phyloP scores from a whole-genome alignment of 1,284 basidiomycete genomes.

The Ceratobasidium sp. region DNA sequence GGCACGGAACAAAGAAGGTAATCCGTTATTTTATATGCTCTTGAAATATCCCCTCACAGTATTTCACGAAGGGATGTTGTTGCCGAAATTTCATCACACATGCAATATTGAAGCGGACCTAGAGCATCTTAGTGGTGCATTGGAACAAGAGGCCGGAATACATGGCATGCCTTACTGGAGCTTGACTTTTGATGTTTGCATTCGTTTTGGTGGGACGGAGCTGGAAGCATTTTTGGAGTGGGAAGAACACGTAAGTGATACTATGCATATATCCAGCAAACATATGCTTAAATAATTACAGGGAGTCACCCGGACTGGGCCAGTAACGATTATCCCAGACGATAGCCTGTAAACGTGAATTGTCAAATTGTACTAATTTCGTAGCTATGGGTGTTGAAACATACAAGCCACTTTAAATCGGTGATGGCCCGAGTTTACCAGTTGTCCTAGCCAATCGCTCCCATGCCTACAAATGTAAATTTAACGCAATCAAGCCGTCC shows the following conservation, averaged over 20 bases:
- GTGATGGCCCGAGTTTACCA: too few relatives aligned
- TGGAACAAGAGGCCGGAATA: background rate
- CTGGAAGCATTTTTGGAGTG: background rate
- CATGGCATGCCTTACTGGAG: background rate
- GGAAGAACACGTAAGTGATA: constrained; percentile 4
- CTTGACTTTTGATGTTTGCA: background rate
- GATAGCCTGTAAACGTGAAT: too few relatives aligned
- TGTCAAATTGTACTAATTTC: too few relatives aligned
- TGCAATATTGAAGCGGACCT: constrained; percentile 1
- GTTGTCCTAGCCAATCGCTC: too few relatives aligned
- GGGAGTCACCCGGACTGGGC: constrained; percentile 15
- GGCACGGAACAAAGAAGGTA: constrained; percentile 3
- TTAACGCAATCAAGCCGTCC: too few relatives aligned
- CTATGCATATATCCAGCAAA: too few relatives aligned
- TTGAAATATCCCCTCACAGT: too few relatives aligned
- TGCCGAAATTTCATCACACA: too few relatives aligned
- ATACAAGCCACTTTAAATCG: too few relatives aligned
- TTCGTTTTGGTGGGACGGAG: constrained; percentile 6
- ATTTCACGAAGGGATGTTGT: background rate
- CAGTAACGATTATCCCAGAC: constrained; percentile 23
- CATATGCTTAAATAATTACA: background rate
- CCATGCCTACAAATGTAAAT: too few relatives aligned
- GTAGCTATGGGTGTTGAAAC: too few relatives aligned
- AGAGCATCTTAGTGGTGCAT: background rate
- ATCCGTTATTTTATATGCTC: background rate